A percentile compares a stretch with the other conserved stretches of the same genome.
Evolutionary conservation across 257 asterid genomes (phyloP).

Genomic region (Handroanthus guayacan): DNA sequence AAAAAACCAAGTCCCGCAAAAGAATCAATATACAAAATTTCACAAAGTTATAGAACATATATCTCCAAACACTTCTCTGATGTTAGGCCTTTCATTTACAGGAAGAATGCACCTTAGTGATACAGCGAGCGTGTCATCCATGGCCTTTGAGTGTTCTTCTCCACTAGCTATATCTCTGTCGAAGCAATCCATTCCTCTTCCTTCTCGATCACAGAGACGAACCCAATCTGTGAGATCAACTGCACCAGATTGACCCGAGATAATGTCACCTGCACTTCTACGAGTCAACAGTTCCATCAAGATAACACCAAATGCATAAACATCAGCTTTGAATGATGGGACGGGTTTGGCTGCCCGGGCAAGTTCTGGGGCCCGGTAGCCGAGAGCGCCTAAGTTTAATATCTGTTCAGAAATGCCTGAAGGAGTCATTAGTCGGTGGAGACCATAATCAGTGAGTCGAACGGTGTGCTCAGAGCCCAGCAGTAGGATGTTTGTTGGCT

Average conservation of each 20-base stretch:
- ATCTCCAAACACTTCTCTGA: slow-evolving; percentile 66
- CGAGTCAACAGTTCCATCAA: slow-evolving; percentile 80
- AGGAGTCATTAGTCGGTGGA: slow-evolving; percentile 80
- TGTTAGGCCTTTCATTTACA: slow-evolving; percentile 73
- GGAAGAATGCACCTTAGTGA: slow-evolving; percentile 79
- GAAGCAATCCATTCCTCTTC: slow-evolving; percentile 76
- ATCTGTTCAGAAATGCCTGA: slow-evolving; percentile 76
- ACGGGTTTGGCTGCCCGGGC: slow-evolving; percentile 56
- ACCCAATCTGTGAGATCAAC: slow-evolving; percentile 89
- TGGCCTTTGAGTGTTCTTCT: slow-evolving; percentile 65
- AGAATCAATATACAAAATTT: slow-evolving; percentile 58
- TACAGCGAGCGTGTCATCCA: slow-evolving; percentile 75
- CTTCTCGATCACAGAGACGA: slow-evolving; percentile 68
- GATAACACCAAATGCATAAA: slow-evolving; percentile 78
- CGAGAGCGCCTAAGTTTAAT: slow-evolving; percentile 76
- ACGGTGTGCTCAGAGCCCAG: slow-evolving; percentile 53
- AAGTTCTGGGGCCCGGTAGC: slow-evolving; percentile 78
- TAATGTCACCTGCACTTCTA: slow-evolving; percentile 87
- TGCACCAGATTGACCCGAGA: slow-evolving; percentile 76
- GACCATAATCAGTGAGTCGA: slow-evolving; percentile 72
- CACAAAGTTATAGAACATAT: slow-evolving; percentile 63
- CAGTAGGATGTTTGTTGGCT: slow-evolving; percentile 73
- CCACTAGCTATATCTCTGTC: slow-evolving; percentile 72
- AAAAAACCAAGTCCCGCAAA: slow-evolving; percentile 6
- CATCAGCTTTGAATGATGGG: slow-evolving; percentile 72